Evolutionary conservation across 345 rosid genomes (phyloP).

Genomic region (Eucalyptus rudis): DNA sequence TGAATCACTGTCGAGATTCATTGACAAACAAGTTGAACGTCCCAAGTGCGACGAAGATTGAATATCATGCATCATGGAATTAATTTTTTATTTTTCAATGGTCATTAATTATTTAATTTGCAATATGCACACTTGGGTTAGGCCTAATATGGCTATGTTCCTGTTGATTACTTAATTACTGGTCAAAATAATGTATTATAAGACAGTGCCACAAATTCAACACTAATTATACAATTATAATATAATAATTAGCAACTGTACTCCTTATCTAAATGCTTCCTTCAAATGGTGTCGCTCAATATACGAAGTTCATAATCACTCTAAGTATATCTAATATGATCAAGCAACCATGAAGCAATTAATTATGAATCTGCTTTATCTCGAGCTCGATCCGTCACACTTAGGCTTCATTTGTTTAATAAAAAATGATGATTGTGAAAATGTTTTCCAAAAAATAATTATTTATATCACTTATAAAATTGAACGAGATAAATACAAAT

Average conservation of each 20-base stretch:
- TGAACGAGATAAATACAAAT: not conserved
- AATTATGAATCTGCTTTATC: not conserved
- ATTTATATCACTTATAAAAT: not conserved
- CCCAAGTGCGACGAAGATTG: no score
- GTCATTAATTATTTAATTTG: not conserved
- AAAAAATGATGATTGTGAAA: not conserved
- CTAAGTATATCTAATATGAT: not conserved
- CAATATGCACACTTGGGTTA: not conserved
- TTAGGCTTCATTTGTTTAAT: accelerated
- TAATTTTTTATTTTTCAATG: not conserved
- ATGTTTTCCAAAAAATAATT: not conserved
- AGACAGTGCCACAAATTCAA: not conserved
- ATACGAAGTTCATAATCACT: not conserved
- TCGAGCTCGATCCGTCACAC: accelerated
- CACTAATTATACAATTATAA: not conserved
- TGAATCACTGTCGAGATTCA: no score
- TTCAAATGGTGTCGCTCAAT: not conserved
- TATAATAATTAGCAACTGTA: not conserved
- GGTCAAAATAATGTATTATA: not conserved
- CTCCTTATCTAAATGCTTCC: not conserved
- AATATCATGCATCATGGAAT: not conserved
- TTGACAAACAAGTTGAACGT: no score
- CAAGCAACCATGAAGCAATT: not conserved
- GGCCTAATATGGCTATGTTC: not conserved
- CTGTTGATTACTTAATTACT: not conserved